Base-by-base conservation (phyloP, 2,329 filamentous ascomycete species). In the Daldinia sp. region DNA sequence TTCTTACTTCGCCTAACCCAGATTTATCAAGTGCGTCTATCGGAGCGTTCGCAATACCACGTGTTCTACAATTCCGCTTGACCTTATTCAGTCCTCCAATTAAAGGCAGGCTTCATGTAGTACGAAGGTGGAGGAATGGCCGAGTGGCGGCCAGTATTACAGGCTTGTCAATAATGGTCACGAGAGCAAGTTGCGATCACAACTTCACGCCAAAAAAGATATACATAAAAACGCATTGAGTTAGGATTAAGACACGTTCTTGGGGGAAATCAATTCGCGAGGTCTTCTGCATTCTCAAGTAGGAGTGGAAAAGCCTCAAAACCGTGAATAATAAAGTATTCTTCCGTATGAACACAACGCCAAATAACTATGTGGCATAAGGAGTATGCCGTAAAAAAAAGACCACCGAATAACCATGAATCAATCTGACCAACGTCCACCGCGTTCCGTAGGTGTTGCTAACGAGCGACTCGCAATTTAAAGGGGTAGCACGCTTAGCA, bases 211-310 rank as follows among this genome's bases (percentile, higher is more conserved):
- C n/a, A 23, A n/a, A 56, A 13, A 39, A 41, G 33, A 30, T 35
- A 12, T 46, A 37, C 48, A 53, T 41, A 57, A 15, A 26, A 56
- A 56, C 53, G 30, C 30, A 44, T 26, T 39, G 26, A 62, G 50
- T 23, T 51, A 18, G 41, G 56, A 39, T 51, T 48, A 56, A 48
- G 42, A 51, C 33, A 35, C 4, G 6, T 50, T 28, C 41, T 30
- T 50, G 48, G 59, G 67, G 44, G 68, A 66, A 60, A 68, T 63
- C 18, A 61, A 63, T 42, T 63, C 53, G 48, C 54, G 63, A 44
- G 63, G 62, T 63, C 68, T 62, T 74, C 64, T 74, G 69, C 72
- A 76, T 75, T 75, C 74, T 75, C 72, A 68, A 70, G 66, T 35
- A 46, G 63, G 64, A 57, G 59, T 35, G 53, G 50, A 56, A 37